phyloP scores from a whole-genome alignment of 2,329 filamentous ascomycete species.

The Xenosphaeropsis pyriputrescens region DNA sequence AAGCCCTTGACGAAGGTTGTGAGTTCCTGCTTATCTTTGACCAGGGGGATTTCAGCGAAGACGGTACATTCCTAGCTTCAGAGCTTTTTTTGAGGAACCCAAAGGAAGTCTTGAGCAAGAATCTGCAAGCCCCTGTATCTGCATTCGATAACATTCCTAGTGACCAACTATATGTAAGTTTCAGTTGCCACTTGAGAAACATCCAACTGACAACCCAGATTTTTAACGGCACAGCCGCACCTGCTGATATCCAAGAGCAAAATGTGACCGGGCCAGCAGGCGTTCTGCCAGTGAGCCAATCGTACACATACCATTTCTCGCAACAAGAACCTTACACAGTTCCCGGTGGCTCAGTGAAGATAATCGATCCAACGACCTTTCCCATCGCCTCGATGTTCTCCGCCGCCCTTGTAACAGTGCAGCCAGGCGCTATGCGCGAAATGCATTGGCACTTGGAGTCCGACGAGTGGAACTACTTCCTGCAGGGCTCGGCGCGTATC shows the following conservation, averaged over 20 bases:
- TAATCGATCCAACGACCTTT: conserved; percentile 41
- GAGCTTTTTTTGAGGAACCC: conserved; percentile 12
- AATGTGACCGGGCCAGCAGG: conserved; percentile 31
- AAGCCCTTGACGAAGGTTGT: conserved; percentile 35
- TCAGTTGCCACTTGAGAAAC: too few relatives aligned
- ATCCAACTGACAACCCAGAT: conserved; percentile 14
- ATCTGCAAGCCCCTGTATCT: conserved; percentile 30
- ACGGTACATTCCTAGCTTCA: conserved; percentile 38
- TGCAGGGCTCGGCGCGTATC: conserved; percentile 37
- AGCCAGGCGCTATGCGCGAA: conserved; percentile 50
- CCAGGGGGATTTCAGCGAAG: conserved; percentile 40
- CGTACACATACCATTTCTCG: conserved; percentile 36
- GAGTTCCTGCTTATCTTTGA: conserved; percentile 49
- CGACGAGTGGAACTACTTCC: conserved; percentile 48
- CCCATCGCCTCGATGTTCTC: conserved; percentile 39
- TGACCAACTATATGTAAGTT: conserved; percentile 25
- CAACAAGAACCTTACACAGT: conserved; percentile 26
- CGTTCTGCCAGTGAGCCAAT: conserved; percentile 20
- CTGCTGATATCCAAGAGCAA: conserved; percentile 27
- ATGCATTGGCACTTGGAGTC: conserved; percentile 47
- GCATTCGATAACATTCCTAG: conserved; percentile 31
- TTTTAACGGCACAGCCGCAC: conserved; percentile 34
- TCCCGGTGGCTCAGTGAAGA: conserved; percentile 42
- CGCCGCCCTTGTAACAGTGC: conserved; percentile 37
- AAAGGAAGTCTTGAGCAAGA: conserved; percentile 36